Evolutionary conservation across 345 rosid genomes (phyloP).

Genomic region (Zanthoxylum bungeanum): DNA sequence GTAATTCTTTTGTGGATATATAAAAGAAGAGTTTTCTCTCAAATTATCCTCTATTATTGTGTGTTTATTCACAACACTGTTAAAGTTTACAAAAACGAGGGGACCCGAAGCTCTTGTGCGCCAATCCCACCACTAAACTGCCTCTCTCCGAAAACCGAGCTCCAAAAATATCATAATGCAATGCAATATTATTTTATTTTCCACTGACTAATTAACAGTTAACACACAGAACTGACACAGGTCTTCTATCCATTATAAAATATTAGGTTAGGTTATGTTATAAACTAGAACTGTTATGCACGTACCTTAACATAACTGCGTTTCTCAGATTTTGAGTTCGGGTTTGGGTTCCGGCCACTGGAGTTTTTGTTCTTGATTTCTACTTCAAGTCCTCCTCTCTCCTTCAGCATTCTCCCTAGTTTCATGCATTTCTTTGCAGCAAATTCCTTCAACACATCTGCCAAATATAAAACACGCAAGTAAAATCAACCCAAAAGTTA

Average conservation of each 20-base stretch:
- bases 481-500: background rate
- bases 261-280: background rate
- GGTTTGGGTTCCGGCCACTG: conserved; percentile 14
- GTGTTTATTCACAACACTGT: too few relatives aligned
- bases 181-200: background rate
- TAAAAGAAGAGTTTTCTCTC: too few relatives aligned
- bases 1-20: too few relatives aligned
- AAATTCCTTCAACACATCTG: conserved; percentile 77
- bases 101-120: background rate
- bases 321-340: conserved; percentile 21
- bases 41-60: too few relatives aligned
- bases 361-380: conserved; percentile 31
- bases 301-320: conserved; percentile 22
- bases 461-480: background rate
- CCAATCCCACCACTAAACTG: conserved; percentile 1
- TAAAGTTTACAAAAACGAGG: background rate
- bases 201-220: background rate
- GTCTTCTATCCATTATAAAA: background rate
- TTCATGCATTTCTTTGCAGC: conserved; percentile 69
- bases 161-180: background rate
- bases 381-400: conserved; percentile 39
- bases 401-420: conserved; percentile 64
- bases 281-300: background rate
- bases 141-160: background rate
- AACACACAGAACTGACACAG: background rate